These are phyloP conservation scores for Colletotrichum simmondsii DNA, from an alignment of 2,329 filamentous ascomycete species.

Conservation along the genomic window DNA sequence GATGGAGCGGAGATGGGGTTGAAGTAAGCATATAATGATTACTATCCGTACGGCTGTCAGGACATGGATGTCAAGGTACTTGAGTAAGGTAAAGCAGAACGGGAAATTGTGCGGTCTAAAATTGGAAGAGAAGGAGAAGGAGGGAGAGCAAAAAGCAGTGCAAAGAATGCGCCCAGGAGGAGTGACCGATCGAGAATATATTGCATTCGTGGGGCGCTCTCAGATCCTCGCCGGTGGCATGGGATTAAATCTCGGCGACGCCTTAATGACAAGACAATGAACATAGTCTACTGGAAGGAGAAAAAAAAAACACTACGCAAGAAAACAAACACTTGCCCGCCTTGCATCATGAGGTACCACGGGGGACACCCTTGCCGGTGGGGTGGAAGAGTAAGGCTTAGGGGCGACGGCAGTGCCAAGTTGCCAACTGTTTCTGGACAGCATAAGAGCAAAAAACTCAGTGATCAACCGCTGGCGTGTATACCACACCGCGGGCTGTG, in stretches of 20 bases:
- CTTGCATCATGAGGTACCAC: slow-evolving; percentile 5
- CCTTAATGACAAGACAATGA: not conserved
- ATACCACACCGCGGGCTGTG: not conserved
- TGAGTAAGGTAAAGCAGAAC: not conserved
- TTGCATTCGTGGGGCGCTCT: not conserved
- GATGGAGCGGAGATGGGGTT: not conserved
- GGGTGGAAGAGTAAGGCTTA: not conserved
- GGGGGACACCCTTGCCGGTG: slow-evolving; percentile 12
- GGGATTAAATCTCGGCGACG: not conserved
- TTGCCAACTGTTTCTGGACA: not conserved
- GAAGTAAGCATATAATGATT: not conserved
- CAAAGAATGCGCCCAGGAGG: not conserved
- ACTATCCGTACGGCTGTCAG: not conserved
- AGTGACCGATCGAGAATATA: slow-evolving; percentile 1
- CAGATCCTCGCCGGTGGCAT: not conserved
- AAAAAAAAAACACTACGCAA: slow-evolving; percentile 2
- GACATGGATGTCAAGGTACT: not conserved
- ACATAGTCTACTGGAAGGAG: not conserved
- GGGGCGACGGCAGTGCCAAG: not conserved
- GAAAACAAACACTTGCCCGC: not conserved
- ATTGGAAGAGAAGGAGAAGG: not conserved
- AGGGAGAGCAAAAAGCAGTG: not conserved
- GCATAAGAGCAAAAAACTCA: not conserved
- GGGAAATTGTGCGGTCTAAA: not conserved
- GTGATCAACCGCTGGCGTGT: not conserved